Base-by-base conservation (phyloP, 805 yeast genomes). In the Starmerella floris region DNA sequence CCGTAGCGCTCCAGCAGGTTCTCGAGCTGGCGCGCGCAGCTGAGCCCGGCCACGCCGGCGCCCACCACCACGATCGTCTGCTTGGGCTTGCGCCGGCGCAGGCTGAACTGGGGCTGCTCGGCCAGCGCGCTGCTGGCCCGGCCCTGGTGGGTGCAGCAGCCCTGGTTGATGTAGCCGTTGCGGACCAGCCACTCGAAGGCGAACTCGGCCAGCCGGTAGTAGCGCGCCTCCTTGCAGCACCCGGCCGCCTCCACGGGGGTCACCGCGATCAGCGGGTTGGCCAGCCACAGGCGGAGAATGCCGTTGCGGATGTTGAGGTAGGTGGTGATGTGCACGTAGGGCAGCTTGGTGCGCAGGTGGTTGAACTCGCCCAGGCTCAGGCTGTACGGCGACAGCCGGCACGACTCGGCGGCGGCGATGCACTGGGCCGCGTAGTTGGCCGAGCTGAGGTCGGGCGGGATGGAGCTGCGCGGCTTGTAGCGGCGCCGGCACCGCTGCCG, bases 21-120 rank as follows among this genome's bases (percentile, higher is more conserved):
- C 40, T 76, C 88, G 40, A 88, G 76, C 67, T 88, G 97, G 60
- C 93, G 91, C 22, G 97, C 95, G 60, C 88, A 81, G 54, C 95
- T 94, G 37, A 91, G 66, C 51, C 98, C 98, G 22, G 98, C 95
- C 43, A 94, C 79, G 39, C 98, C 98, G 5, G 97, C 95, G 53
- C 98, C 98, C 55, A 84, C 79, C 34, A 88, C 74, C 30, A 85
- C 72, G 40, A 91, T 74, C 3, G 66, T 59, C 34, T 59, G 56
- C 11, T 68, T 49, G 1, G 65, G 65, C 41, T 58, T 56, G 11
- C 49, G 55, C 6, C 49, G 57, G 25, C 31, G 26, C 8, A 37
- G 35, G 38, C 44, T 52, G 32, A 17, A 45, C 39, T 44, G 46
- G 19, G 54, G 51, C 31, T 45, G 45, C 22, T 32, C 42, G 15